Conservation (phyloP, 768 basidiomycete genomes). For the Agaricus sinodeliciosus region DNA sequence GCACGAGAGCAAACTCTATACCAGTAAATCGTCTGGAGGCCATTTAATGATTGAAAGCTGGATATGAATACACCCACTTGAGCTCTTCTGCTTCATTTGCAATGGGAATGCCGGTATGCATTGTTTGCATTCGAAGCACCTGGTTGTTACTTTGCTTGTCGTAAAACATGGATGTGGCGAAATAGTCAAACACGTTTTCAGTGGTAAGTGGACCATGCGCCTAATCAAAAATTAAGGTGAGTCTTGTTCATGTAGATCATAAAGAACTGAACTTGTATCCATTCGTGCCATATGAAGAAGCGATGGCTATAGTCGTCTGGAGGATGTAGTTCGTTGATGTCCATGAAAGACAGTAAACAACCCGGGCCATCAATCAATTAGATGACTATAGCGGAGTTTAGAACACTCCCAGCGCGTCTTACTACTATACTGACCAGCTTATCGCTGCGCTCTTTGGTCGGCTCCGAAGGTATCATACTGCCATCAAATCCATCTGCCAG, state of each 20-base stretch:
- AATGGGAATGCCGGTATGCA: conserved; percentile 72
- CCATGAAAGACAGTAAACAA: conserved; percentile 20
- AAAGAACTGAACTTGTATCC: conserved; percentile 58
- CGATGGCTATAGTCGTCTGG: conserved; percentile 75
- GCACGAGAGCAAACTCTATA: conserved; percentile 80
- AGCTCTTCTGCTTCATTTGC: conserved; percentile 83
- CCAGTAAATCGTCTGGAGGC: conserved; percentile 72
- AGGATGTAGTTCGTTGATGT: conserved; percentile 64
- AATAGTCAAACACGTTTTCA: conserved; percentile 86
- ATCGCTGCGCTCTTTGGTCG: too few relatives aligned
- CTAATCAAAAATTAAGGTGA: conserved; percentile 23
- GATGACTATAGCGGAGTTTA: too few relatives aligned
- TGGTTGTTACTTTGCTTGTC: conserved; percentile 94
- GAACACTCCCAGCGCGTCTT: too few relatives aligned
- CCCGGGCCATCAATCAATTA: too few relatives aligned
- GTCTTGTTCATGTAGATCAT: neutral
- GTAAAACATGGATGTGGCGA: conserved; percentile 87
- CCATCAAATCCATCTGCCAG: too few relatives aligned
- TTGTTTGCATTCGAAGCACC: conserved; percentile 88
- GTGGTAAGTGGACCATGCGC: conserved; percentile 71
- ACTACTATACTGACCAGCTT: too few relatives aligned
- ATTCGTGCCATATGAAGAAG: conserved; percentile 90
- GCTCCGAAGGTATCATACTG: too few relatives aligned
- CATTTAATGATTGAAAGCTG: conserved; percentile 7
- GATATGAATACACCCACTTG: conserved; percentile 42